Conservation (phyloP, 805 yeast species). For the Saccharomycopsis sp. region DNA sequence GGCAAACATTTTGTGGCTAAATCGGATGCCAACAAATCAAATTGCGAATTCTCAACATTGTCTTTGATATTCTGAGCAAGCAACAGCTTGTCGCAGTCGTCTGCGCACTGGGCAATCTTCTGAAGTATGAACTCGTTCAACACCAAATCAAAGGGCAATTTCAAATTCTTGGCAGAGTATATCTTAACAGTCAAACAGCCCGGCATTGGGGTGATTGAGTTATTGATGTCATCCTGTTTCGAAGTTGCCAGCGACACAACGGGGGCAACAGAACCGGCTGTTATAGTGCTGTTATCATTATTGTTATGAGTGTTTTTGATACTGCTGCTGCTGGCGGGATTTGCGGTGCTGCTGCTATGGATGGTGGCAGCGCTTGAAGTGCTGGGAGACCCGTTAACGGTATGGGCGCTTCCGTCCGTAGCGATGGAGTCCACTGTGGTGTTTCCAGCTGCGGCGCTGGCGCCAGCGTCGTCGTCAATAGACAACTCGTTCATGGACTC, state of each 20-base stretch:
- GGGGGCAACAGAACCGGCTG: not conserved
- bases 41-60: slow-evolving; percentile 8
- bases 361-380: no score
- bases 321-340: no score
- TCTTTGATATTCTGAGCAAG: slow-evolving; percentile 29
- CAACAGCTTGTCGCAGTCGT: slow-evolving; percentile 29
- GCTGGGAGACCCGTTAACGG: not conserved
- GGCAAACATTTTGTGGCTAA: slow-evolving; percentile 30
- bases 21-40: slow-evolving; percentile 10
- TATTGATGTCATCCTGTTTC: no score
- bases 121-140: slow-evolving; percentile 54
- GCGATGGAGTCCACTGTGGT: slow-evolving; percentile 1
- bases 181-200: slow-evolving; percentile 56
- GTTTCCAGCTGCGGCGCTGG: not conserved
- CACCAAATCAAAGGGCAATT: slow-evolving; percentile 61
- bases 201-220: slow-evolving; percentile 16
- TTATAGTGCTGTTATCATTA: slow-evolving; percentile 1
- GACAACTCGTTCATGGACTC: slow-evolving; percentile 15
- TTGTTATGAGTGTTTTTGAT: slow-evolving; percentile 3
- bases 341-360: no score
- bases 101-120: slow-evolving; percentile 56
- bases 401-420: not conserved
- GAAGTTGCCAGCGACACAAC: not conserved
- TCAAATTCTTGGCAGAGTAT: slow-evolving; percentile 58
- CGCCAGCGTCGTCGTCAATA: not conserved